A percentile compares a stretch with the other conserved stretches of the same genome.
Evolutionary conservation across 768 basidiomycete species (phyloP).

Genomic region (Suillus placidus): DNA sequence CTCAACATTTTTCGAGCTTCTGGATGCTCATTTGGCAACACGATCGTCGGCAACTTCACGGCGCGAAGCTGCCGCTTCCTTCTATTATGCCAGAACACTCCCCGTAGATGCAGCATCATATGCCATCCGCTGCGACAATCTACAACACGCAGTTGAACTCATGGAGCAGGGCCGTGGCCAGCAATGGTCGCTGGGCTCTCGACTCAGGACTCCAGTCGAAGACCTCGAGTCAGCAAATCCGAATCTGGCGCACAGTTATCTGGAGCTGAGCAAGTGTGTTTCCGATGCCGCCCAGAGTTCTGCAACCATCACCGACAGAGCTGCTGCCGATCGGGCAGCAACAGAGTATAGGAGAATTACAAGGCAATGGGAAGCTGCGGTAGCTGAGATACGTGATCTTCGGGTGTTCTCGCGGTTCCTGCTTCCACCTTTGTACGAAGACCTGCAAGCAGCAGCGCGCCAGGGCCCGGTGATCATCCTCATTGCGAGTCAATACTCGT

Average conservation of each 20-base stretch:
- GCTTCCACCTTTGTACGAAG: background rate
- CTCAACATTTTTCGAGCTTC: background rate
- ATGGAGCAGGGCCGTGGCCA: constrained; percentile 24
- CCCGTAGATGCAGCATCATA: constrained; percentile 11
- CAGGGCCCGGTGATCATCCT: background rate
- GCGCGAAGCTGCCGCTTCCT: background rate
- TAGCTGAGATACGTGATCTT: background rate
- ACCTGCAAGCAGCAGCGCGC: background rate
- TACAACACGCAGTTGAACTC: constrained; percentile 26
- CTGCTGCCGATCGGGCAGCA: background rate
- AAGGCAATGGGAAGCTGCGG: background rate
- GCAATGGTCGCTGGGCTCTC: constrained; percentile 29
- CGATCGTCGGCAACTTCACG: background rate
- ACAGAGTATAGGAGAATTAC: background rate
- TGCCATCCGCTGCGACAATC: constrained; percentile 16
- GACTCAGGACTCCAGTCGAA: constrained; percentile 23
- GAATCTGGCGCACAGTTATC: background rate
- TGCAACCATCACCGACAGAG: background rate
- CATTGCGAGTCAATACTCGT: background rate
- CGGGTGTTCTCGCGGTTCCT: background rate
- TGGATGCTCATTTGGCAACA: constrained; percentile 1
- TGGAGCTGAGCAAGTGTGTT: background rate
- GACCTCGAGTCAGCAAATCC: background rate
- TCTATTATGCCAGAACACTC: background rate
- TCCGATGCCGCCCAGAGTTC: background rate